Base-by-base conservation (phyloP, 352 stramenopile species). In the Pythium dissotocum region DNA sequence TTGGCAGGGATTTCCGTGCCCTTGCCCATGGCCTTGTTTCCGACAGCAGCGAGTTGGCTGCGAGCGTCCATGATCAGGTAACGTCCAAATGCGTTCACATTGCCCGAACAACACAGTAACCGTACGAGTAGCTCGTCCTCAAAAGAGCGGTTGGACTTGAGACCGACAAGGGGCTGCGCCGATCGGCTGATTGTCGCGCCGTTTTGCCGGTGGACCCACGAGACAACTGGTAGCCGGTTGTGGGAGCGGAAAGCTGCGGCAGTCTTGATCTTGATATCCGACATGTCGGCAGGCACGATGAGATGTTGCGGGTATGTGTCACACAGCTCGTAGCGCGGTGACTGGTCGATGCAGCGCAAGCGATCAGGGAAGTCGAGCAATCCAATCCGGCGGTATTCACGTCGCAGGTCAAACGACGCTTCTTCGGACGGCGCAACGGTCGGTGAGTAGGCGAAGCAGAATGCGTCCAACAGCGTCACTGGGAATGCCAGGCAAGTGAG, bases 1-100 rank as follows among this genome's bases (percentile, higher is more conserved):
- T 98, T 97, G 65, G 90, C 93, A 4, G 89, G 87, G 75, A 98
- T 98, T 75, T 99, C 97, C 5, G 97, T 98, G 40, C 96, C 96
- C 80, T 97, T 98, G 65, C 97, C 91, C 80, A 98, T 75, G 58
- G 98, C 85, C 58, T 93, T 96, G 59, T 96, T 92, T 7, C 87
- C 88, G 10, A 97, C 89, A 0, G 84, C 83, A 9, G 82, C 80
- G 13, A 98, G 75, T 55, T 98, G 88, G 30, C 84, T 80, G 0
- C 88, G 83, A 16, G 88, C 86, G 66, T 96, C 87, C 81, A 94
- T 93, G 67, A 94, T 96, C 61, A 92, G 63, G 67, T 93, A 92
- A 1, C 80, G 79, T 30, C 83, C 80, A 52, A 78, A 77, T 5
- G 71, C 65, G 21, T 78, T 66, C 32, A 75, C 71, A 55, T 77